phyloP scores from a whole-genome alignment of 371 early-diverging fungal species.

The Lichtheimia corymbifera region DNA sequence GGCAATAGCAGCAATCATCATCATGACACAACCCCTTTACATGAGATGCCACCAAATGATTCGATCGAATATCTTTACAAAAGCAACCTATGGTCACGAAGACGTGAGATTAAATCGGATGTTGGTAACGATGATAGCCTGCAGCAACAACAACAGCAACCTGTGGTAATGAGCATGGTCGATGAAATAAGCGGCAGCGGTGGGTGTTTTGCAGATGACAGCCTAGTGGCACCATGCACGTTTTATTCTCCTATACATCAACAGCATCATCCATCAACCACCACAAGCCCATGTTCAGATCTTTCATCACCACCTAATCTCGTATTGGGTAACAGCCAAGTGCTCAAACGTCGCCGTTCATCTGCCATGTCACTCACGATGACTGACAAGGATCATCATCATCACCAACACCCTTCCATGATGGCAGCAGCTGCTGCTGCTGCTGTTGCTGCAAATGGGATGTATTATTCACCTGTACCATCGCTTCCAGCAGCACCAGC shows the following conservation, averaged over 20 bases:
- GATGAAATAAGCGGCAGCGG: not conserved
- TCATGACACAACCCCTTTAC: too few relatives aligned
- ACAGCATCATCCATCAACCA: constrained; percentile 2
- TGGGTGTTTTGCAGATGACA: constrained; percentile 8
- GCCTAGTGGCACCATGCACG: constrained; percentile 13
- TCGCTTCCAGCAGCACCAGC: constrained; percentile 7
- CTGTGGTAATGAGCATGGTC: too few relatives aligned
- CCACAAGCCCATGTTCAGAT: constrained; percentile 12
- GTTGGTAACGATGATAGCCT: not conserved
- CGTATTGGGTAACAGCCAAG: not conserved
- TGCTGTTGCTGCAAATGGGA: not conserved
- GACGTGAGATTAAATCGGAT: constrained; percentile 3
- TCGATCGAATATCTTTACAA: too few relatives aligned
- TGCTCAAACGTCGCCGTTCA: constrained; percentile 14
- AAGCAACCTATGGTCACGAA: too few relatives aligned
- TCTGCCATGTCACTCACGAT: constrained; percentile 12
- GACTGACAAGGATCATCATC: not conserved
- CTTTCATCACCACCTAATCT: constrained; percentile 12
- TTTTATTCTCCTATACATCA: constrained; percentile 9
- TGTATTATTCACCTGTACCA: constrained; percentile 4
- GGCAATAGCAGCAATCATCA: too few relatives aligned
- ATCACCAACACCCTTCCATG: not conserved
- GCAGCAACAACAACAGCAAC: constrained; percentile 1
- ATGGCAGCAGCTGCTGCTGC: not conserved
- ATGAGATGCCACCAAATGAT: too few relatives aligned